Evolutionary conservation across 1,284 basidiomycete genomes (phyloP).

Genomic region (Cystobasidium pallidum): DNA sequence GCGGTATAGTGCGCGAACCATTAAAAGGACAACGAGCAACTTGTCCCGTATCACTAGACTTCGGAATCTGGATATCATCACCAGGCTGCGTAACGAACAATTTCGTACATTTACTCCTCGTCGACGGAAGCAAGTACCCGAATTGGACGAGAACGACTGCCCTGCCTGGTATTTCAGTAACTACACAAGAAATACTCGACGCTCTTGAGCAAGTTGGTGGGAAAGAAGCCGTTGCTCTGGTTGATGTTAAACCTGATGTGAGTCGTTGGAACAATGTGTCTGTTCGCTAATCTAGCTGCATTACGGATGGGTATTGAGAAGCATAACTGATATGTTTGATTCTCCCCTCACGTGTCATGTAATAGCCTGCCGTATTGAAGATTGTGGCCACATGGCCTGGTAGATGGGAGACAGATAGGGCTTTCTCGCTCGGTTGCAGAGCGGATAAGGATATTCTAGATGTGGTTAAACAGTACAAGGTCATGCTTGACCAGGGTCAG

Average conservation of each 20-base stretch:
- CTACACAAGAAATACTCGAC: conserved; percentile 57
- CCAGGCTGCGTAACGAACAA: conserved; percentile 56
- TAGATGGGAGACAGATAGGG: conserved; percentile 38
- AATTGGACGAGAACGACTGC: conserved; percentile 53
- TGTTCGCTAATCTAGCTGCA: background rate
- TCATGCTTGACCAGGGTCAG: conserved; percentile 33
- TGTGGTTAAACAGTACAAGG: conserved; percentile 43
- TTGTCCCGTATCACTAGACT: conserved; percentile 62
- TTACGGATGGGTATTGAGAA: background rate
- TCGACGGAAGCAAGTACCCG: conserved; percentile 55
- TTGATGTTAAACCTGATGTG: conserved; percentile 56
- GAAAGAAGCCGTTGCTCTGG: conserved; percentile 55
- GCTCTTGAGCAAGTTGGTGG: conserved; percentile 57
- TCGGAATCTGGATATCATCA: conserved; percentile 40
- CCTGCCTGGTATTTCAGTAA: conserved; percentile 58
- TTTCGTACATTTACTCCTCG: conserved; percentile 57
- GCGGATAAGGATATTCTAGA: conserved; percentile 31
- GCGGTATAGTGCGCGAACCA: conserved; percentile 67
- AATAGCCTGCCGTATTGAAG: conserved; percentile 26
- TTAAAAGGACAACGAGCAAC: conserved; percentile 62
- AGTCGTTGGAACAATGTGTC: background rate
- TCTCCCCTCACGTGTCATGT: background rate
- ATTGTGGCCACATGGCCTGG: conserved; percentile 42
- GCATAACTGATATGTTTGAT: background rate
- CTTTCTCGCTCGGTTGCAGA: conserved; percentile 38